phyloP scores from a whole-genome alignment of 2,329 filamentous ascomycete genomes.

The Pseudogymnoascus sp. region DNA sequence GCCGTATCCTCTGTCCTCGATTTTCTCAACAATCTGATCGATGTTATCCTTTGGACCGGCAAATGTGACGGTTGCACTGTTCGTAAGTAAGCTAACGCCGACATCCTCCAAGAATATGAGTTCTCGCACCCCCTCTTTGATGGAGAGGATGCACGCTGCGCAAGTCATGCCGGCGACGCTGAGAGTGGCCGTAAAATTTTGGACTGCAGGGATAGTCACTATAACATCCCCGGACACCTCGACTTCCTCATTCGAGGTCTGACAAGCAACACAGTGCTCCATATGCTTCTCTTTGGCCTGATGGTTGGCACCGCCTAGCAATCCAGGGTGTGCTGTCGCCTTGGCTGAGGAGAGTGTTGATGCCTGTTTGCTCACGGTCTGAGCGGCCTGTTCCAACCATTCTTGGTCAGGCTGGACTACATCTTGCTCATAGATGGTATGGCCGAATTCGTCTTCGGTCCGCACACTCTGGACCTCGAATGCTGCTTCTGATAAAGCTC shows the following conservation, averaged over 20 bases:
- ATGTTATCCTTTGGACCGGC: slow-evolving; percentile 1
- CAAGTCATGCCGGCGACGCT: slow-evolving; percentile 45
- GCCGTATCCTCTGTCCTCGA: slow-evolving; percentile 34
- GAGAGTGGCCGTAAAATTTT: slow-evolving; percentile 31
- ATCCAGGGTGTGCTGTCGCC: background rate
- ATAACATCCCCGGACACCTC: background rate
- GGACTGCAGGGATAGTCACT: slow-evolving; percentile 5
- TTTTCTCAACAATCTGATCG: slow-evolving; percentile 29
- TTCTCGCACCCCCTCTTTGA: slow-evolving; percentile 36
- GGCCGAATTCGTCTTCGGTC: slow-evolving; percentile 4
- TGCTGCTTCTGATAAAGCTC: slow-evolving; percentile 9
- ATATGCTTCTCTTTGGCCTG: slow-evolving; percentile 2
- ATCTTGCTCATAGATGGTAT: background rate
- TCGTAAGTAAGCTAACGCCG: slow-evolving; percentile 39
- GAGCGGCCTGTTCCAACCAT: slow-evolving; percentile 9
- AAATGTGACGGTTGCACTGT: slow-evolving; percentile 34
- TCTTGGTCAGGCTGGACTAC: background rate
- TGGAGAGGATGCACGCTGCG: slow-evolving; percentile 38
- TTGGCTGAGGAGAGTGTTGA: background rate
- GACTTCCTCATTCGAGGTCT: slow-evolving; percentile 4
- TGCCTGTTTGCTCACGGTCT: slow-evolving; percentile 3
- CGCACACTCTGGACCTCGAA: slow-evolving; percentile 8
- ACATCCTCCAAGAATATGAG: slow-evolving; percentile 37
- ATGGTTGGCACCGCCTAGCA: background rate
- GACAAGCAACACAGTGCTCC: background rate